phyloP scores from a whole-genome alignment of 2,329 filamentous ascomycete genomes.

The Colletotrichum costaricense region DNA sequence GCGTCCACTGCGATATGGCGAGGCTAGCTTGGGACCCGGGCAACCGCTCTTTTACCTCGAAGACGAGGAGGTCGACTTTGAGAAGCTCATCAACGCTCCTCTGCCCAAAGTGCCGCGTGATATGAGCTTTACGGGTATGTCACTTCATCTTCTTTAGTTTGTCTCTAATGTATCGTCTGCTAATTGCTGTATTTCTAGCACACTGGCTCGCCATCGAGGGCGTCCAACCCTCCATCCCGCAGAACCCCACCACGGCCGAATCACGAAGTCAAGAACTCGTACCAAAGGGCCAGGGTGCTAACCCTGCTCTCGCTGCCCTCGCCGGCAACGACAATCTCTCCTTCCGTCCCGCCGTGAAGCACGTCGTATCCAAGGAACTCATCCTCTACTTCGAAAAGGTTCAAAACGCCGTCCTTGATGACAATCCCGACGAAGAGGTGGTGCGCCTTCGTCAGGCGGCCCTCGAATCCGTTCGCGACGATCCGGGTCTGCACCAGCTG shows the following conservation, averaged over 20 bases:
- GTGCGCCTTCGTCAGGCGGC: constrained; percentile 82
- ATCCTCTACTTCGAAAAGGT: constrained; percentile 98
- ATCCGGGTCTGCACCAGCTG: constrained; percentile 94
- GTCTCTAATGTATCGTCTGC: constrained; percentile 28
- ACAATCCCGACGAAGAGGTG: constrained; percentile 83
- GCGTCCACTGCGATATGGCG: constrained; percentile 88
- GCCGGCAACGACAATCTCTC: constrained; percentile 85
- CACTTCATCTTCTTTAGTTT: background rate
- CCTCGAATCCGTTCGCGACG: constrained; percentile 84
- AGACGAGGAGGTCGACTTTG: constrained; percentile 98
- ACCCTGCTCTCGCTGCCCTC: constrained; percentile 84
- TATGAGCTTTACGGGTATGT: constrained; percentile 86
- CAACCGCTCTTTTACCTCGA: constrained; percentile 98
- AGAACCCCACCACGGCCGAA: constrained; percentile 91
- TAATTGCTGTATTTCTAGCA: constrained; percentile 61
- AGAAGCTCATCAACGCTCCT: constrained; percentile 97
- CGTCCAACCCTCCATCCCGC: constrained; percentile 94
- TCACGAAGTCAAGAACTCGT: constrained; percentile 86
- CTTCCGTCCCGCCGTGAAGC: constrained; percentile 93
- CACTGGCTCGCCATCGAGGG: constrained; percentile 99
- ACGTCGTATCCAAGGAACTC: constrained; percentile 94
- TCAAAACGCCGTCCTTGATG: constrained; percentile 87
- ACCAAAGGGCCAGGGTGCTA: constrained; percentile 89
- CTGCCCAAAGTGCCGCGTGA: constrained; percentile 95
- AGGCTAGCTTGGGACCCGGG: constrained; percentile 91